phyloP scores from a whole-genome alignment of 2,329 filamentous ascomycete genomes.

The Chaetomium strumarium region DNA sequence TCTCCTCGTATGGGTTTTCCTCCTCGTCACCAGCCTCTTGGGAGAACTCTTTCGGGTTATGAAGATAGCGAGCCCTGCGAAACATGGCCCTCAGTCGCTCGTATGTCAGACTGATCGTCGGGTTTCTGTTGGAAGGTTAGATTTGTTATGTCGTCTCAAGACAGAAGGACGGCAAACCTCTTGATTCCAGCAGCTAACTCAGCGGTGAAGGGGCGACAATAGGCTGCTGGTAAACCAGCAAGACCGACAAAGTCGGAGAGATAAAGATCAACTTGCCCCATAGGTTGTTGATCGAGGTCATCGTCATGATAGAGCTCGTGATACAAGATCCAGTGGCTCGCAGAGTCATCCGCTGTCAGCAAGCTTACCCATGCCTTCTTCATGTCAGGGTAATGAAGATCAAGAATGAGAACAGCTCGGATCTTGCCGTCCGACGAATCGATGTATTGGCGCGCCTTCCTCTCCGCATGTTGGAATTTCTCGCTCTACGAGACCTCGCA shows the following conservation, averaged over 20 bases:
- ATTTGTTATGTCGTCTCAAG: background rate
- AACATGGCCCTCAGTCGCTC: slow-evolving; percentile 5
- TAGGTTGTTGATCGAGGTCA: slow-evolving; percentile 5
- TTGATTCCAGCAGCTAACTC: slow-evolving; percentile 6
- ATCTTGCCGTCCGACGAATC: slow-evolving; percentile 10
- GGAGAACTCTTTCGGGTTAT: background rate
- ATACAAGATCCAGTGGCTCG: slow-evolving; percentile 1
- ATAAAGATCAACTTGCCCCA: slow-evolving; percentile 9
- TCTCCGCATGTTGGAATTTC: slow-evolving; percentile 5
- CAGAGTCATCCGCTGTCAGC: background rate
- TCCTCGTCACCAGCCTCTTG: background rate
- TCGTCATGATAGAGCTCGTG: slow-evolving; percentile 5
- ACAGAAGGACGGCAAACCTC: slow-evolving; percentile 7
- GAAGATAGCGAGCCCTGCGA: background rate
- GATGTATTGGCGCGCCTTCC: slow-evolving; percentile 13
- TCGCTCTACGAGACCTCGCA: slow-evolving; percentile 15
- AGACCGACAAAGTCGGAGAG: slow-evolving; percentile 7
- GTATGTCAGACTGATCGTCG: slow-evolving; percentile 3
- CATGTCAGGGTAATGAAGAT: slow-evolving; percentile 9
- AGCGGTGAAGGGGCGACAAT: slow-evolving; percentile 9
- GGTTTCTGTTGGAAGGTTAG: slow-evolving; percentile 7
- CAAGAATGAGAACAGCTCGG: slow-evolving; percentile 5
- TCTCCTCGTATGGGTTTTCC: background rate
- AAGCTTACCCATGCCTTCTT: slow-evolving; percentile 9
- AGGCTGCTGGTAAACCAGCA: slow-evolving; percentile 6